Conservation (phyloP, 2,329 filamentous ascomycete species). For the Cladophialophora carrionii region DNA sequence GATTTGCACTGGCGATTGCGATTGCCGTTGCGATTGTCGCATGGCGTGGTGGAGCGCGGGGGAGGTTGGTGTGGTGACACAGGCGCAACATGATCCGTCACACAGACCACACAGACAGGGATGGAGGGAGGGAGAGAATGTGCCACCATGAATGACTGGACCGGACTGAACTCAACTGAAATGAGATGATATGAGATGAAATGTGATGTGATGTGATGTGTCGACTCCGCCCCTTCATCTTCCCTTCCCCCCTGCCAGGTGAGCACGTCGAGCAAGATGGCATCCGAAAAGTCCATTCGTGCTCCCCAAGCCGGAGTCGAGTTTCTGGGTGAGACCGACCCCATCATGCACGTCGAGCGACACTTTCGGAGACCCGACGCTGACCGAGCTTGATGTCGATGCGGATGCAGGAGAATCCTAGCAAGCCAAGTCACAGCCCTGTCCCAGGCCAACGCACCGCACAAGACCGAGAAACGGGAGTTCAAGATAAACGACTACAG, state of each 20-base stretch:
- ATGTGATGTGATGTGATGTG: not conserved
- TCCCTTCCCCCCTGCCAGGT: not conserved
- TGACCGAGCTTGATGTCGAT: too few species aligned
- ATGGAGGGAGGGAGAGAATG: not conserved
- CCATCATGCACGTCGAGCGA: not conserved
- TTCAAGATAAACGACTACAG: not conserved
- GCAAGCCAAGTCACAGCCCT: not conserved
- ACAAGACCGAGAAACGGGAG: not conserved
- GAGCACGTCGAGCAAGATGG: not conserved
- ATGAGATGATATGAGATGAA: not conserved
- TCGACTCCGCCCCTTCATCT: not conserved
- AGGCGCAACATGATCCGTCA: not conserved
- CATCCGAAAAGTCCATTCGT: not conserved
- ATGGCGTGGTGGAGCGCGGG: conserved; percentile 2
- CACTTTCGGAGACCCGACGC: not conserved
- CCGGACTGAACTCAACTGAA: not conserved
- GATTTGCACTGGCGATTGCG: not conserved
- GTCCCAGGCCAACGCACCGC: too few species aligned
- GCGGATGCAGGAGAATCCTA: not conserved
- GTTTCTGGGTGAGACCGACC: not conserved
- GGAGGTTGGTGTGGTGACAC: not conserved
- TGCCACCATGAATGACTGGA: not conserved
- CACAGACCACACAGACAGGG: too few species aligned
- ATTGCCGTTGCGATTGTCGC: not conserved
- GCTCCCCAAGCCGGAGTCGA: not conserved